Evolutionary conservation across 116 monocot species (phyloP), one percentile per base, ranked within the genome.

Genomic region (Papilionanthe hybrid): DNA sequence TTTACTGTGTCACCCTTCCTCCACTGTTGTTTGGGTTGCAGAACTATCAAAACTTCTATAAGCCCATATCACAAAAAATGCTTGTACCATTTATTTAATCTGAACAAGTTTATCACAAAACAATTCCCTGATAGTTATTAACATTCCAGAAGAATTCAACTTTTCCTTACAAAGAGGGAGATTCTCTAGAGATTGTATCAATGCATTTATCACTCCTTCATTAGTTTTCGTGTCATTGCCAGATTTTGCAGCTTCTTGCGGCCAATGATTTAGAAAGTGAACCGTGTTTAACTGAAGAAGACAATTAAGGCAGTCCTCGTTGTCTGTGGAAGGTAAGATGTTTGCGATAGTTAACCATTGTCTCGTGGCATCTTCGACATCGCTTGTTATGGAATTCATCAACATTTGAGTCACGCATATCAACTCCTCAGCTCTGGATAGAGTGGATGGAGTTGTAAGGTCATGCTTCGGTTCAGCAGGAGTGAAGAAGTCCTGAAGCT

Each of bases 241-340:
- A 60, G 45, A 76, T 27, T 86, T 88, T 12, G 66, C 41, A 67
- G 85, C 83, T 66, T 86, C 82, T 79, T 86, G 81, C 66, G 90
- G 86, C 91, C 96, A 96, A 22, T 84, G 81, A 42, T 80, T 86
- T 20, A 96, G 82, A 86, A 86, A 90, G 20, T 42, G 20, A 18
- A 88, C 78, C 20, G 91, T 93, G 85, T 93, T 84, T 72, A 95
- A 82, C 60, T 79, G 78, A 75, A 93, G 79, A 83, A 95, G 93
- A 72, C 86, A 89, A 19, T 83, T 57, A 41, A 95, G 88, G 72
- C 89, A 93, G 30, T 87, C 85, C 49, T 79, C 77, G 42, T 83
- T 87, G 42, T 85, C 83, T 42, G 95, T 95, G 60, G 82, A 84
- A 25, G 84, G 82, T 77, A 95, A 81, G 8, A 82, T 83, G 45